Evolutionary conservation across 1,284 basidiomycete species (phyloP).

Genomic region (Ceratobasidium theobromae): DNA sequence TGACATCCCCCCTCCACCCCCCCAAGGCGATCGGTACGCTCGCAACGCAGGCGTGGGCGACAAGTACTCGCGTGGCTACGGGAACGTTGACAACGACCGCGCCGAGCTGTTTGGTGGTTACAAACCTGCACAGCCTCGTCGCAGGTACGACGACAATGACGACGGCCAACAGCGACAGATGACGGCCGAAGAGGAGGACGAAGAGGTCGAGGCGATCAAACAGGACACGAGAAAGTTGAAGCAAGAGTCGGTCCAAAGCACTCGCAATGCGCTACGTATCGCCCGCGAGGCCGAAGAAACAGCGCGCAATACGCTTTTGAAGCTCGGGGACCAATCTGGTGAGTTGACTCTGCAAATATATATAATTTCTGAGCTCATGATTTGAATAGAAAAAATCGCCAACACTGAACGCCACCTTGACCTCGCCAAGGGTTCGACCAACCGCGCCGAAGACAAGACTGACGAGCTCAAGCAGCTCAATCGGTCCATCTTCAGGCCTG

Average conservation of each 20-base stretch:
- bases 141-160: slow-evolving; percentile 61
- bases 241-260: slow-evolving; percentile 89
- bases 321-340: slow-evolving; percentile 96
- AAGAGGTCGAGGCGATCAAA: slow-evolving; percentile 96
- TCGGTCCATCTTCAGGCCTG: slow-evolving; percentile 92
- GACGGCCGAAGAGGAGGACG: slow-evolving; percentile 79
- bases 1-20: slow-evolving; percentile 17
- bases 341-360: slow-evolving; percentile 39
- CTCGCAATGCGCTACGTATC: slow-evolving; percentile 89
- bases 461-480: slow-evolving; percentile 94
- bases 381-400: slow-evolving; percentile 73
- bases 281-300: slow-evolving; percentile 97
- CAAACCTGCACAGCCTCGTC: slow-evolving; percentile 47
- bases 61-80: slow-evolving; percentile 57
- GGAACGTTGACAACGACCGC: slow-evolving; percentile 63
- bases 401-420: slow-evolving; percentile 97
- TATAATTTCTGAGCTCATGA: not conserved
- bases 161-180: slow-evolving; percentile 50
- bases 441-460: slow-evolving; percentile 89
- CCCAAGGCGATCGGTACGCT: slow-evolving; percentile 31
- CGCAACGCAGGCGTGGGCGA: slow-evolving; percentile 51
- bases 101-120: slow-evolving; percentile 75
- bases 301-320: slow-evolving; percentile 80
- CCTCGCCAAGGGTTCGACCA: slow-evolving; percentile 86
- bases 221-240: slow-evolving; percentile 88